These are phyloP conservation scores for Raddia guianensis DNA, from an alignment of 176 grass and related monocot genomes.

Conservation along the genomic window DNA sequence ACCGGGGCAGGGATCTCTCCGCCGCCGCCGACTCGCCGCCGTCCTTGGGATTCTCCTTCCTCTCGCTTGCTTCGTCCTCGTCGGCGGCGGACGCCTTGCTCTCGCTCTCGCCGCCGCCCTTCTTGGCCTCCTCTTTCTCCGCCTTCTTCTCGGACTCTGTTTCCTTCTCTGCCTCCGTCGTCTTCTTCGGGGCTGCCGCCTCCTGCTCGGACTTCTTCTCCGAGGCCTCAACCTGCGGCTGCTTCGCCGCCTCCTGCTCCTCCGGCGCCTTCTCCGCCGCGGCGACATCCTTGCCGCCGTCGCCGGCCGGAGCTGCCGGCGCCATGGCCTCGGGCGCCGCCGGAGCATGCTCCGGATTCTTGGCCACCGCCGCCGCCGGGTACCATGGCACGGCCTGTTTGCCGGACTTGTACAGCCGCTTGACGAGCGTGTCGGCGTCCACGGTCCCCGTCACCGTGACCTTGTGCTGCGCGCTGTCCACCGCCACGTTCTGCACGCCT, in stretches of 20 bases:
- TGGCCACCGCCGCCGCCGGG: neutral
- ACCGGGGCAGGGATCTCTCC: constrained; percentile 32
- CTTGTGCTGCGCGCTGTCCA: constrained; percentile 75
- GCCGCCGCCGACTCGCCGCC: neutral
- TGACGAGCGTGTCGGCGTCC: constrained; percentile 50
- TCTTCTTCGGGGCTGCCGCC: constrained; percentile 37
- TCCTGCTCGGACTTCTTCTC: constrained; percentile 41
- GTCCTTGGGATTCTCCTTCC: constrained; percentile 29
- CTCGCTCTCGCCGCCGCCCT: too few species aligned
- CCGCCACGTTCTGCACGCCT: constrained; percentile 62
- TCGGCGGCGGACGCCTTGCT: too few species aligned
- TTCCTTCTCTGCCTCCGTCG: constrained; percentile 44
- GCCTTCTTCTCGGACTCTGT: constrained; percentile 11
- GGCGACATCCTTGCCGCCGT: constrained; percentile 43
- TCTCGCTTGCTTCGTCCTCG: constrained; percentile 32
- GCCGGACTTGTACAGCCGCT: constrained; percentile 63
- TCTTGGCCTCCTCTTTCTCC: constrained; percentile 3
- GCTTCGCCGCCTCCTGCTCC: constrained; percentile 43
- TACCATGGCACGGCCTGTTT: constrained; percentile 72
- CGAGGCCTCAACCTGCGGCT: constrained; percentile 22
- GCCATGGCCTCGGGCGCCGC: neutral
- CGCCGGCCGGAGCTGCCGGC: constrained; percentile 18
- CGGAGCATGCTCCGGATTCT: constrained; percentile 26
- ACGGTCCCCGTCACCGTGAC: constrained; percentile 66
- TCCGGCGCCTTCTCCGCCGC: constrained; percentile 33